Percentiles rank a stretch among this genome's conserved stretches.
Conservation (phyloP, 768 basidiomycete species). For the Galerina sulciceps region DNA sequence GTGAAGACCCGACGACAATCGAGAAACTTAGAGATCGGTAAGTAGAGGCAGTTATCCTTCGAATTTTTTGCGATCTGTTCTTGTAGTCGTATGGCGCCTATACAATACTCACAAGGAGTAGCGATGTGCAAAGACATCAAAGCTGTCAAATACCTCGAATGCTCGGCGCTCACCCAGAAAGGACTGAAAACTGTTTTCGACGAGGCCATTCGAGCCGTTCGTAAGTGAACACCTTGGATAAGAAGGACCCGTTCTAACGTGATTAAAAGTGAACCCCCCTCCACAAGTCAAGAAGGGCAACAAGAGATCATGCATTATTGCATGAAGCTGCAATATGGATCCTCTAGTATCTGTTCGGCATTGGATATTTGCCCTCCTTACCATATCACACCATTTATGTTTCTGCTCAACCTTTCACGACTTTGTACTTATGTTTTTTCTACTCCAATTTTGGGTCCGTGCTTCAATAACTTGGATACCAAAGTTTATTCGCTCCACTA, state of each 20-base stretch:
- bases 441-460: slow-evolving; percentile 27
- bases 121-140: slow-evolving; percentile 92
- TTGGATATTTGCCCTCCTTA: slow-evolving; percentile 25
- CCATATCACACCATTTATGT: slow-evolving; percentile 61
- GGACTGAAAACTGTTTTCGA: slow-evolving; percentile 99
- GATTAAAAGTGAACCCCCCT: slow-evolving; percentile 71
- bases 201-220: slow-evolving; percentile 95
- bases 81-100: slow-evolving; percentile 88
- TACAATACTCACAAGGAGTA: slow-evolving; percentile 90
- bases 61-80: slow-evolving; percentile 5
- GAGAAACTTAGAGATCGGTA: slow-evolving; percentile 93
- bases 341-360: slow-evolving; percentile 22
- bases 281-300: slow-evolving; percentile 59
- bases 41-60: slow-evolving; percentile 14
- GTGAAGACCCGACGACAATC: slow-evolving; percentile 92
- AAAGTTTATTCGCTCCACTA: slow-evolving; percentile 16
- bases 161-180: slow-evolving; percentile 96
- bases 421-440: slow-evolving; percentile 50
- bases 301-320: slow-evolving; percentile 70
- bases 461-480: slow-evolving; percentile 23
- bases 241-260: background rate
- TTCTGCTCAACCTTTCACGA: slow-evolving; percentile 66
- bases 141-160: slow-evolving; percentile 95
- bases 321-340: slow-evolving; percentile 44
- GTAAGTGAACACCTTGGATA: slow-evolving; percentile 52